phyloP scores from a whole-genome alignment of 192 early-diverging fungal species.

The Podila epicladia region DNA sequence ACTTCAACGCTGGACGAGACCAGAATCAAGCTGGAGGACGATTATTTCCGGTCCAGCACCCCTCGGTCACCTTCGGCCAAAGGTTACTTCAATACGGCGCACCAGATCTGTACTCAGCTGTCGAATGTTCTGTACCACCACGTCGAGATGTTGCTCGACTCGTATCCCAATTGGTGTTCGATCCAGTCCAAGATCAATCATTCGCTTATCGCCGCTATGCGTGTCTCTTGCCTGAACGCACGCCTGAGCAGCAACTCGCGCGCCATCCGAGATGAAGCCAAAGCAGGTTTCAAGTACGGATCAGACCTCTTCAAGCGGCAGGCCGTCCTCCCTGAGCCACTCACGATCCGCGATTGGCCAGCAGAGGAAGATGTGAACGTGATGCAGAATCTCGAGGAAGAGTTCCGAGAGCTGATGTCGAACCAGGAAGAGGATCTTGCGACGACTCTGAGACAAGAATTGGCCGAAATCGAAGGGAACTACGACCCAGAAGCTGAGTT shows the following conservation, averaged over 20 bases:
- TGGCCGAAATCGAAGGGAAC: neutral
- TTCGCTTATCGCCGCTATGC: conserved; percentile 17
- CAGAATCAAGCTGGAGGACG: conserved; percentile 30
- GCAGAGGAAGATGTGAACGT: conserved; percentile 48
- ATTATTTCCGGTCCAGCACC: neutral
- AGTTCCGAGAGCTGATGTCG: conserved; percentile 41
- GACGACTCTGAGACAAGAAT: neutral
- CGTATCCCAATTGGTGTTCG: conserved; percentile 39
- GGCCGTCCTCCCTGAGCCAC: conserved; percentile 23
- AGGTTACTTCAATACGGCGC: conserved; percentile 42
- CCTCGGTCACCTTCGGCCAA: conserved; percentile 3
- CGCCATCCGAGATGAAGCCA: conserved; percentile 37
- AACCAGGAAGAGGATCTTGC: conserved; percentile 18
- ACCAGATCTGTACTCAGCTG: conserved; percentile 45
- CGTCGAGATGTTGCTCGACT: conserved; percentile 36
- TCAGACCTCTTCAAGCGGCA: conserved; percentile 37
- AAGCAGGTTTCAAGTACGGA: conserved; percentile 48
- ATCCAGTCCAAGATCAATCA: conserved; percentile 47
- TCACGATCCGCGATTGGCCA: conserved; percentile 49
- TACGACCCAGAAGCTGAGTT: neutral
- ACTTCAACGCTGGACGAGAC: conserved; percentile 9
- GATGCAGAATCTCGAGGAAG: conserved; percentile 44
- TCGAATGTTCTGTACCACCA: conserved; percentile 52
- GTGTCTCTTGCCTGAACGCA: conserved; percentile 45
- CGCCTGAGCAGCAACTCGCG: conserved; percentile 34